A percentile compares a stretch with the other conserved stretches of the same genome.
Conservation (phyloP, 345 rosid species). For the Gossypium anomalum region DNA sequence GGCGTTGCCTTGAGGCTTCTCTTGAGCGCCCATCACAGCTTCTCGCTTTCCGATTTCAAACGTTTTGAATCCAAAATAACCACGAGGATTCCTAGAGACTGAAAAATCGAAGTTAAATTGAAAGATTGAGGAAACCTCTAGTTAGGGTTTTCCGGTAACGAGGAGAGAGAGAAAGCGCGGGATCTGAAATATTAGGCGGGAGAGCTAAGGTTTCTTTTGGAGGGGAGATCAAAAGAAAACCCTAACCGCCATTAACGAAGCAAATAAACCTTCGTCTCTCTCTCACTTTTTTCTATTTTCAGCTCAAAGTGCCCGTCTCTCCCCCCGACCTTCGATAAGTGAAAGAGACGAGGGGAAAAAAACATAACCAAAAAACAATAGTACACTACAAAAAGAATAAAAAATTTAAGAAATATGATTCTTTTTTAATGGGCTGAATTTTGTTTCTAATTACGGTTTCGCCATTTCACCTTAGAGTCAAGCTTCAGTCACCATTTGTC, state of each 20-base stretch:
- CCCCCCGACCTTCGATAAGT: constrained; percentile 28
- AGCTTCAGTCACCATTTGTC: too few relatives aligned
- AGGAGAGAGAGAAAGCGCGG: constrained; percentile 24
- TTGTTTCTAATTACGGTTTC: too few relatives aligned
- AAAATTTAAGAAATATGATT: too few relatives aligned
- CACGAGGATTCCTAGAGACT: constrained; percentile 8
- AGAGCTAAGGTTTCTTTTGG: constrained; percentile 12
- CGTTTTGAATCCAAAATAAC: constrained; percentile 20
- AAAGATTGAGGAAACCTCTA: constrained; percentile 16
- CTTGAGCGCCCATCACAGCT: constrained; percentile 77
- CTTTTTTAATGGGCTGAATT: too few relatives aligned
- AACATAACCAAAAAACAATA: neutral
- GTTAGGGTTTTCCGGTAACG: constrained; percentile 49
- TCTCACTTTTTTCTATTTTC: constrained; percentile 21
- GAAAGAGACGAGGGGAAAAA: constrained; percentile 16
- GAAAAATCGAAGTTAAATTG: constrained; percentile 19
- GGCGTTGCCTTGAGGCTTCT: constrained; percentile 65
- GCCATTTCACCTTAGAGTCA: too few relatives aligned
- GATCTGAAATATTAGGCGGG: constrained; percentile 21
- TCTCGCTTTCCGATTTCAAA: constrained; percentile 27
- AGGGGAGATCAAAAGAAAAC: constrained; percentile 39
- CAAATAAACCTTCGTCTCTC: constrained; percentile 24
- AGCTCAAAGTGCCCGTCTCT: constrained; percentile 18
- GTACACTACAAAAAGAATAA: too few relatives aligned
- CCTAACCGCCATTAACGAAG: constrained; percentile 56